Evolutionary conservation across 768 basidiomycete genomes (phyloP).

Genomic region (Suillus occidentalis): DNA sequence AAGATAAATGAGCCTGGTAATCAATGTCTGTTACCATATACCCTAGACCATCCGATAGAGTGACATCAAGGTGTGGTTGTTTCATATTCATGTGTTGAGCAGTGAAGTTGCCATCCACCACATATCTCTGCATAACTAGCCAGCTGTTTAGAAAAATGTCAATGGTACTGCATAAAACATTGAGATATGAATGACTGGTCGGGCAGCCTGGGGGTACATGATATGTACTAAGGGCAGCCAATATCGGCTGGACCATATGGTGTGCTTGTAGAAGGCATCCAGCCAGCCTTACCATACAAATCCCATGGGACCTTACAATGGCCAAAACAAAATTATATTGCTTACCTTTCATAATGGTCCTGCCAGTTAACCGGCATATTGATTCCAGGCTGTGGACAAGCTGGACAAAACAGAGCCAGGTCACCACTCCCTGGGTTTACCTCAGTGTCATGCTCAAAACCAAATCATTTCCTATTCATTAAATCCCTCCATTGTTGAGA

Average conservation of each 20-base stretch:
- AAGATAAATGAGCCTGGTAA: conserved; percentile 25
- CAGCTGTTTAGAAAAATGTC: not conserved
- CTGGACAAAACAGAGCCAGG: conserved; percentile 24
- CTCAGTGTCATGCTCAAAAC: conserved; percentile 13
- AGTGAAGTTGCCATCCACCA: conserved; percentile 16
- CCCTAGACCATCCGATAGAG: conserved; percentile 25
- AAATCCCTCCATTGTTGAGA: conserved; percentile 8
- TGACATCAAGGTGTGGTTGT: conserved; percentile 23
- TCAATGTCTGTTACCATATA: conserved; percentile 22
- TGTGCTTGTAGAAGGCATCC: not conserved
- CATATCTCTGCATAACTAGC: not conserved
- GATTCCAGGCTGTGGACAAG: conserved; percentile 27
- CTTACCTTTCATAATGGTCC: conserved; percentile 8
- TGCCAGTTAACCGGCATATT: conserved; percentile 28
- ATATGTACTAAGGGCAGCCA: not conserved
- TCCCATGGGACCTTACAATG: not conserved
- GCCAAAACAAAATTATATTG: not conserved
- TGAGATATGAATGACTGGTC: not conserved
- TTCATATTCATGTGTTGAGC: conserved; percentile 22
- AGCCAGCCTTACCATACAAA: no score
- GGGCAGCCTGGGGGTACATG: not conserved
- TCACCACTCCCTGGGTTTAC: conserved; percentile 5
- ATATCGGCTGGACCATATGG: not conserved
- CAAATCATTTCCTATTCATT: conserved; percentile 4
- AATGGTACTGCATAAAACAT: no score